phyloP scores from a whole-genome alignment of 2,329 filamentous ascomycete species.

The Dactylellina sp. region DNA sequence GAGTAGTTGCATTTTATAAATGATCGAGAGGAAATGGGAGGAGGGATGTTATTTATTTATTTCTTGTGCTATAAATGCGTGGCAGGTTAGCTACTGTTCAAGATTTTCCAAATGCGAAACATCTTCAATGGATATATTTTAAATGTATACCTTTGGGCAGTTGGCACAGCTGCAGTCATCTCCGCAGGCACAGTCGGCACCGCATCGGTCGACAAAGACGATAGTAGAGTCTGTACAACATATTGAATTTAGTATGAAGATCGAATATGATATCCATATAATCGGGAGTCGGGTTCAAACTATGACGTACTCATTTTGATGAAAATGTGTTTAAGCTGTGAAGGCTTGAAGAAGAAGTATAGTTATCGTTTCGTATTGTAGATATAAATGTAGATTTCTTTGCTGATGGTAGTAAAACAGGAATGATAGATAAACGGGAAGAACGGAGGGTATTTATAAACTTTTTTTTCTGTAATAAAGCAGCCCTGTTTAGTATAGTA shows the following conservation, averaged over 20 bases:
- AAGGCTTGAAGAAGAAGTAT: slow-evolving; percentile 24
- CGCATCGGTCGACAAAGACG: slow-evolving; percentile 48
- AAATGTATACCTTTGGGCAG: slow-evolving; percentile 38
- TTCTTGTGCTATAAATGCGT: neutral
- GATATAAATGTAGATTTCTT: neutral
- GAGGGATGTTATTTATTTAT: slow-evolving; percentile 10
- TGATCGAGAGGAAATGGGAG: slow-evolving; percentile 15
- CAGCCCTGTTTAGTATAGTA: neutral
- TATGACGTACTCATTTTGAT: slow-evolving; percentile 54
- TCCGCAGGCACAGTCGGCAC: slow-evolving; percentile 51
- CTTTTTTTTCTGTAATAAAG: neutral
- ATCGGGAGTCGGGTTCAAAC: neutral
- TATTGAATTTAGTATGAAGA: slow-evolving; percentile 9
- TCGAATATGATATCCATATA: neutral
- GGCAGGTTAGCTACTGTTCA: neutral
- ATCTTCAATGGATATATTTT: neutral
- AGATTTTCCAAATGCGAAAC: neutral
- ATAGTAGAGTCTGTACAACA: slow-evolving; percentile 40
- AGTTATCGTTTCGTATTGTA: no score
- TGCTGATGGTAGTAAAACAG: slow-evolving; percentile 15
- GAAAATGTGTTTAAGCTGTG: slow-evolving; percentile 18
- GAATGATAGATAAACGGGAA: slow-evolving; percentile 3
- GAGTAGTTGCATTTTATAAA: slow-evolving; percentile 7
- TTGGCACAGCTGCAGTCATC: slow-evolving; percentile 39
- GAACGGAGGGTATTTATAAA: slow-evolving; percentile 53